A percentile compares a stretch with the other conserved stretches of the same genome.
phyloP scores from a whole-genome alignment of 371 early-diverging fungal species.

The Mucor circinelloides region DNA sequence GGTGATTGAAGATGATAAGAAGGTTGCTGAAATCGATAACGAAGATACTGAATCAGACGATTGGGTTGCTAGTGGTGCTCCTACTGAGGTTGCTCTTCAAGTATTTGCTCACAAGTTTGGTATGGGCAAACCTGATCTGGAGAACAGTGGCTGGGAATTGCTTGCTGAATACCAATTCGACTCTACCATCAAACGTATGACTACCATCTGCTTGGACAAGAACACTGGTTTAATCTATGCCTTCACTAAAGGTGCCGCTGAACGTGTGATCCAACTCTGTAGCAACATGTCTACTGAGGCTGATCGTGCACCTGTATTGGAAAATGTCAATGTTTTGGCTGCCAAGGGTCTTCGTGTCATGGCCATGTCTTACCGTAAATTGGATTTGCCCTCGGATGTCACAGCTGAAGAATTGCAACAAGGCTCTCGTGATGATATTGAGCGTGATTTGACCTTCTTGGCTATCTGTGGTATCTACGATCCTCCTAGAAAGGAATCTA shows the following conservation, averaged over 20 bases:
- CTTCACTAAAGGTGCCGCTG: conserved; percentile 74
- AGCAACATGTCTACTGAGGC: conserved; percentile 32
- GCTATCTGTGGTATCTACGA: conserved; percentile 93
- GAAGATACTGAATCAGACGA: conserved; percentile 47
- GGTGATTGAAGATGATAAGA: conserved; percentile 8
- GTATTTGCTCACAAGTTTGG: conserved; percentile 71
- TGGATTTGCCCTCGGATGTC: conserved; percentile 30
- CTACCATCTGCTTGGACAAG: conserved; percentile 36
- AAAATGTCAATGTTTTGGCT: conserved; percentile 29
- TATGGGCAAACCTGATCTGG: conserved; percentile 61
- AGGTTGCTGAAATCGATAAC: not conserved
- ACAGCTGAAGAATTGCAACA: conserved; percentile 35
- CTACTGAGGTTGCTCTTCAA: conserved; percentile 77
- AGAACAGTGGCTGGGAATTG: conserved; percentile 55
- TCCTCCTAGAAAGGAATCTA: conserved; percentile 80
- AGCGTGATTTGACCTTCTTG: conserved; percentile 73
- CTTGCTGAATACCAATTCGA: conserved; percentile 75
- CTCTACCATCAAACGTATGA: conserved; percentile 87
- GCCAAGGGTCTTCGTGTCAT: conserved; percentile 59
- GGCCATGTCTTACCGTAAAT: conserved; percentile 63
- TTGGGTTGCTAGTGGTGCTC: conserved; percentile 63
- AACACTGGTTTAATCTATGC: conserved; percentile 16
- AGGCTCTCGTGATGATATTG: conserved; percentile 57
- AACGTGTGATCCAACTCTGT: conserved; percentile 68
- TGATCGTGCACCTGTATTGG: conserved; percentile 12